Evolutionary conservation across 2,329 filamentous ascomycete species (phyloP).

Genomic region (Aspergillaceae sp.): DNA sequence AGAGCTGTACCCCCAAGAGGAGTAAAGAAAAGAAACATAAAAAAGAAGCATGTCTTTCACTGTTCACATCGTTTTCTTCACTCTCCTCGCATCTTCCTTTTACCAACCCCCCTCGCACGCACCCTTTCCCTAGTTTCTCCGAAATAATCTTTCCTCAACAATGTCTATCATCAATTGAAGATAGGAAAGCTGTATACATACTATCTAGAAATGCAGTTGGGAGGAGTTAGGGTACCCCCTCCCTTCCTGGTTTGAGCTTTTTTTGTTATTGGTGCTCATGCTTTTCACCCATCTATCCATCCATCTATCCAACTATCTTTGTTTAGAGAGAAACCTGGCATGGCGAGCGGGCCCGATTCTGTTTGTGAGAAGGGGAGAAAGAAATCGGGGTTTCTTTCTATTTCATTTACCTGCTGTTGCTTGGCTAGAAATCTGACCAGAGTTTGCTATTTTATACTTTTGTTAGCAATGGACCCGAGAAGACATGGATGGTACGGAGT

Average conservation of each 20-base stretch:
- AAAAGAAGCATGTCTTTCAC: not conserved
- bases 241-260: constrained; percentile 1
- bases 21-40: constrained; percentile 20
- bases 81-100: constrained; percentile 8
- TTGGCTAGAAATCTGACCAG: too few relatives aligned
- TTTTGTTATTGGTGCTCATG: constrained; percentile 2
- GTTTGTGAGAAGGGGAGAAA: too few relatives aligned
- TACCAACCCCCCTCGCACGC: constrained; percentile 3
- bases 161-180: constrained; percentile 21
- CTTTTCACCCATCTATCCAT: not conserved
- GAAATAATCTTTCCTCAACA: constrained; percentile 1
- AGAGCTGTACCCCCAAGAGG: constrained; percentile 67
- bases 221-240: constrained; percentile 11
- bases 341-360: too few relatives aligned
- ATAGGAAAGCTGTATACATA: constrained; percentile 33
- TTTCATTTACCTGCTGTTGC: too few relatives aligned
- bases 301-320: constrained; percentile 2
- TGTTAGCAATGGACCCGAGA: too few relatives aligned
- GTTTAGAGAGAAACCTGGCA: too few relatives aligned
- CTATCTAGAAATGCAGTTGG: constrained; percentile 25
- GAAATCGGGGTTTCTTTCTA: too few relatives aligned
- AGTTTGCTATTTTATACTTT: too few relatives aligned
- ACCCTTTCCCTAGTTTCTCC: constrained; percentile 7
- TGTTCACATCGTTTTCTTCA: not conserved
- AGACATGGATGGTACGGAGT: too few relatives aligned